Conservation (phyloP, 805 yeast species). For the Sugiyamaella valdiviana region DNA sequence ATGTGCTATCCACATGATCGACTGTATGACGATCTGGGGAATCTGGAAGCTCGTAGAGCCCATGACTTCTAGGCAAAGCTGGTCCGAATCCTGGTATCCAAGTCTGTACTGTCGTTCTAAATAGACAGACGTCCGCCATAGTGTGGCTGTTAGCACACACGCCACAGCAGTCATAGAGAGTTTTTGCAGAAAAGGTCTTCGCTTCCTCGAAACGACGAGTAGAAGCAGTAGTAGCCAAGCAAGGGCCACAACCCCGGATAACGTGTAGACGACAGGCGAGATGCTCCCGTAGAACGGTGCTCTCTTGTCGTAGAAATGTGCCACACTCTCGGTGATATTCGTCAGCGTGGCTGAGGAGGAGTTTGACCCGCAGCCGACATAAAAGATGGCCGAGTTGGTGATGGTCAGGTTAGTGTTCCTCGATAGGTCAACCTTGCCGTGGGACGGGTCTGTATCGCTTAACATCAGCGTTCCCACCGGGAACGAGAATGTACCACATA, state of each 20-base stretch:
- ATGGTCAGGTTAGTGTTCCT: neutral
- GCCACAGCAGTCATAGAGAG: conserved; percentile 55
- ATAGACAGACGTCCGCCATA: conserved; percentile 41
- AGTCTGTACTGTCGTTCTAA: conserved; percentile 45
- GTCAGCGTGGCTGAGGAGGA: neutral
- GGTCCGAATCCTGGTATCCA: conserved; percentile 49
- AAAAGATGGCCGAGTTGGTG: neutral
- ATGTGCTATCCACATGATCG: conserved; percentile 50
- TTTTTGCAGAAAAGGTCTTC: conserved; percentile 53
- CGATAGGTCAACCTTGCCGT: neutral
- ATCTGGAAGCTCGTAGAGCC: conserved; percentile 35
- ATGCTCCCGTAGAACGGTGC: conserved; percentile 30
- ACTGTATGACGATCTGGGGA: conserved; percentile 37
- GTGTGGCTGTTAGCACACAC: conserved; percentile 45
- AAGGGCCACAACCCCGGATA: conserved; percentile 35
- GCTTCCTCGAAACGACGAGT: conserved; percentile 47
- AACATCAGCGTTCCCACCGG: neutral
- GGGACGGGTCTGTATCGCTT: neutral
- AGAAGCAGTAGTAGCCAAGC: conserved; percentile 67
- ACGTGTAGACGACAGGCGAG: conserved; percentile 30
- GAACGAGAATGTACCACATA: neutral
- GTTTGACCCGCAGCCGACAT: neutral
- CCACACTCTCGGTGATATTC: neutral
- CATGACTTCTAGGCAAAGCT: conserved; percentile 37
- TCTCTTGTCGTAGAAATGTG: neutral